Conservation (phyloP, 2,329 filamentous ascomycete species). For the Cladosporium colombiae region DNA sequence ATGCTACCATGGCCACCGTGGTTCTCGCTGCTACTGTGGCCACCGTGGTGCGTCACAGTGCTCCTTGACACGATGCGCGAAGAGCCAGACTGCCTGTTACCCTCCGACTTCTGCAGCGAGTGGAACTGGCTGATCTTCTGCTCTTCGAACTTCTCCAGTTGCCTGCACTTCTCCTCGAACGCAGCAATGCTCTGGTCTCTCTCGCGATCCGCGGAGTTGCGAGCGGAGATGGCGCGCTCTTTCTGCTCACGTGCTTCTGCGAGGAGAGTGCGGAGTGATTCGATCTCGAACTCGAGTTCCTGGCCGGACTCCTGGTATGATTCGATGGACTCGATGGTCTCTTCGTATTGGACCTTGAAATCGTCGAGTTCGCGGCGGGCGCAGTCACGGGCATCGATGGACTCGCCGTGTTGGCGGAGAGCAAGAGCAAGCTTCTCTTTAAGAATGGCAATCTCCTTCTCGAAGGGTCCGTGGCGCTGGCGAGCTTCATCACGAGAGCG, state of each 20-base stretch:
- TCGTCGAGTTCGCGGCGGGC: slow-evolving; percentile 31
- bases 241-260: slow-evolving; percentile 35
- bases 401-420: slow-evolving; percentile 29
- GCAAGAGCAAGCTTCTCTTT: slow-evolving; percentile 31
- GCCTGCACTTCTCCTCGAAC: slow-evolving; percentile 33
- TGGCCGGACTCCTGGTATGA: slow-evolving; percentile 3
- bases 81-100: not conserved
- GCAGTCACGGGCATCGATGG: slow-evolving; percentile 29
- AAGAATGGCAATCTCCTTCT: slow-evolving; percentile 28
- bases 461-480: slow-evolving; percentile 29
- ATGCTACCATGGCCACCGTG: not conserved
- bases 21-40: not conserved
- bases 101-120: not conserved
- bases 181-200: slow-evolving; percentile 29
- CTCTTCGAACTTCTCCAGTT: slow-evolving; percentile 32
- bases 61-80: slow-evolving; percentile 2
- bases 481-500: slow-evolving; percentile 33
- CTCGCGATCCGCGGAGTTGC: slow-evolving; percentile 32
- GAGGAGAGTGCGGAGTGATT: slow-evolving; percentile 32
- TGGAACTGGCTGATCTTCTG: slow-evolving; percentile 11
- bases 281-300: slow-evolving; percentile 32
- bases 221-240: slow-evolving; percentile 34
- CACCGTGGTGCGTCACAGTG: slow-evolving; percentile 13
- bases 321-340: slow-evolving; percentile 28
- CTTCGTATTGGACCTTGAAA: slow-evolving; percentile 30